Evolutionary conservation across 768 basidiomycete species (phyloP).

Genomic region (Kondoa malvinella): DNA sequence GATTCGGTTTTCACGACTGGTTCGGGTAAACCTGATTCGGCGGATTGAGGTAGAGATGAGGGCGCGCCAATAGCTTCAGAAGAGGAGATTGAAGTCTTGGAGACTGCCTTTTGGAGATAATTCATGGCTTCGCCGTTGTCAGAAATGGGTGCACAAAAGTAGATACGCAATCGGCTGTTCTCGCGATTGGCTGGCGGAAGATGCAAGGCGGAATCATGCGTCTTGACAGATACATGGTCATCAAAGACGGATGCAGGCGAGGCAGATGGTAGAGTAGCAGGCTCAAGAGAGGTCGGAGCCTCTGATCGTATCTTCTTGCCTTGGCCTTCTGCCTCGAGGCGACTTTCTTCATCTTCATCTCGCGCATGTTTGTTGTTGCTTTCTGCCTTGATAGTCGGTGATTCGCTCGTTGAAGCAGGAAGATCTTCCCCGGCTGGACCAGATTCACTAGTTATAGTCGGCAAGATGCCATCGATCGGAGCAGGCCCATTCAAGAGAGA

Average conservation of each 20-base stretch:
- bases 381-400: background rate
- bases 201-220: background rate
- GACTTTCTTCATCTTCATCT: background rate
- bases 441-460: no score
- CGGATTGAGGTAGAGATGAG: background rate
- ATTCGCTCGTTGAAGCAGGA: no score
- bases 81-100: background rate
- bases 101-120: background rate
- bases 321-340: background rate
- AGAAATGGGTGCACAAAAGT: constrained; percentile 27
- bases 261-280: background rate
- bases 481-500: background rate
- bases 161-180: constrained; percentile 35
- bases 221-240: background rate
- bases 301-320: background rate
- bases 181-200: constrained; percentile 23
- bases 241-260: background rate
- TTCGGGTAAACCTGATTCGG: background rate
- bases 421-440: no score
- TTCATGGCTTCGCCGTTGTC: background rate
- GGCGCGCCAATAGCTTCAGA: background rate
- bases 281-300: background rate
- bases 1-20: background rate
- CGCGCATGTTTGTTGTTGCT: background rate
- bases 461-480: no score